Base-by-base conservation (phyloP, 352 stramenopile genomes). In the Globisporangium uncinulatum region DNA sequence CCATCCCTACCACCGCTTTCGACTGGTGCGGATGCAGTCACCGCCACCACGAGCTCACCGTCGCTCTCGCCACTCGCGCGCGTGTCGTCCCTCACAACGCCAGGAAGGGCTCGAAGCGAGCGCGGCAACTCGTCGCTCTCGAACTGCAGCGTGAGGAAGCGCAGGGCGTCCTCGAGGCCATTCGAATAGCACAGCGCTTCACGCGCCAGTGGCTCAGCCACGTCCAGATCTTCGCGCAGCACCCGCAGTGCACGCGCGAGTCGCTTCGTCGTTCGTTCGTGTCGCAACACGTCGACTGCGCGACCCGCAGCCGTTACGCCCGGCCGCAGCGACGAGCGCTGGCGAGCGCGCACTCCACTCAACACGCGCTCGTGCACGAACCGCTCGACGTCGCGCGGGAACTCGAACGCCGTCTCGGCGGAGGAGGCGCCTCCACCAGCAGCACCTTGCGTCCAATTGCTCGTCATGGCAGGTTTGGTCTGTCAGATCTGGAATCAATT, bases 161-260 rank as follows among this genome's bases (percentile, higher is more conserved):
- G 59, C 49, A 92, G 66, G 34, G 82, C 79, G 56, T 92, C 79
- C 58, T 89, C 82, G 32, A 85, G 66, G 3, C 71, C 69, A 61
- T 92, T 92, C 4, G 70, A 67, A 57, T 87, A 86, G 39, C 48
- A 56, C 20, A 89, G 63, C 19, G 79, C 79, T 31, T 87, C 73
- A 24, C 51, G 56, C 7, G 56, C 57, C 36, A 75, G 43, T 13
- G 57, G 51, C 24, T 49, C 45, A 20, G 42, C 5, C 4, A 37
- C 34, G 10, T 54, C 43, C 34, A 24, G 42, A 14, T 87, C 72
- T 17, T 86, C 74, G 8, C 59, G 66, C n/a, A 89, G 57, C 21
- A 69, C 56, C 7, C 61, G 53, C 13, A 89, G 41, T 4, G 73
- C 76, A 20, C 73, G 71, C 20, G 68, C 64, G 20, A 91, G 67